These are phyloP conservation scores for Pleurotus eryngii DNA, from an alignment of 768 basidiomycete genomes.

Conservation along the genomic window DNA sequence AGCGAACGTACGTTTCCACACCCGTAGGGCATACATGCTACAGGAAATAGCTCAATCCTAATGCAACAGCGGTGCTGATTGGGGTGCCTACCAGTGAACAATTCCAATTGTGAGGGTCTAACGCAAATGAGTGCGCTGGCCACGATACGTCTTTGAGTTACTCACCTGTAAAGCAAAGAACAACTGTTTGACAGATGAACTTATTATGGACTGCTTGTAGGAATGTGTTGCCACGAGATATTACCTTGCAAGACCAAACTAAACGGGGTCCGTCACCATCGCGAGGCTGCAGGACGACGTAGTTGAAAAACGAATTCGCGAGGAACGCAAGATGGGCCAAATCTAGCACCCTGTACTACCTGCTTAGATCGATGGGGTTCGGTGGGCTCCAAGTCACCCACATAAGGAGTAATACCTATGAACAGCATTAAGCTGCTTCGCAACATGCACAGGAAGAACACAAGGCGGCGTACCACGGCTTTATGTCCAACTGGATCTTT, in stretches of 20 bases:
- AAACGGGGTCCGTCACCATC: background rate
- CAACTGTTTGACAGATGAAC: background rate
- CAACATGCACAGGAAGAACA: background rate
- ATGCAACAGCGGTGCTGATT: background rate
- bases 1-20: background rate
- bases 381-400: no score
- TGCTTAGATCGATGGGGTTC: background rate
- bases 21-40: constrained; percentile 1
- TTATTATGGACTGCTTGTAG: background rate
- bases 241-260: constrained; percentile 2
- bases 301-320: constrained; percentile 2
- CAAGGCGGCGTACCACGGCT: background rate
- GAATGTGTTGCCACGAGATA: background rate
- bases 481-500: constrained; percentile 1
- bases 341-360: background rate
- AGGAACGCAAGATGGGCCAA: background rate
- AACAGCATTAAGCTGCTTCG: background rate
- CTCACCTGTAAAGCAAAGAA: background rate
- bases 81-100: background rate
- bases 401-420: background rate
- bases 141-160: background rate
- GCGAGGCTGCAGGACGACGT: background rate
- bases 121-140: no score
- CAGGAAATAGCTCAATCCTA: background rate
- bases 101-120: constrained; percentile 3